Evolutionary conservation across 2,329 filamentous ascomycete genomes (phyloP), one percentile per base, ranked within the genome.

Genomic region (Pseudocercospora crystallina): DNA sequence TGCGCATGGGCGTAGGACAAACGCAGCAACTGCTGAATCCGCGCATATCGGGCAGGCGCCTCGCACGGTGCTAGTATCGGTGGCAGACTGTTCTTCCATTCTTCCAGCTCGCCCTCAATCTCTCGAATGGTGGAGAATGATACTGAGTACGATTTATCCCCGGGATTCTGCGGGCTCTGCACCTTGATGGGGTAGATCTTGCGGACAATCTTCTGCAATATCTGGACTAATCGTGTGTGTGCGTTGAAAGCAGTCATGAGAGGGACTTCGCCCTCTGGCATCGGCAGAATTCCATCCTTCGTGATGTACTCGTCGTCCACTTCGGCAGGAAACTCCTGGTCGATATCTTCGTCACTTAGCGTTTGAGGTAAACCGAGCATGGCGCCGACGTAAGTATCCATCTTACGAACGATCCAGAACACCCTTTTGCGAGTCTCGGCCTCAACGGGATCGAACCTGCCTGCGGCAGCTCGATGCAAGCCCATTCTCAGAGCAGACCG

Each of bases 281-380:
- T 80, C 2, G 79, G 73, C 43, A 73, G 59, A n/a, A 74, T 75
- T 36, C 72, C 73, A 17, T 71, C 71, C 51, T 73, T 71, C 5
- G 75, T 78, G 46, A 79, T 75, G 59, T 73, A 77, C 48, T 78
- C 75, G 48, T 79, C 76, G 51, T 97, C 94, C 13, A 89, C 87
- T 70, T 96, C 90, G 29, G 84, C 84, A 0, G 94, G 94, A 68
- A 90, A 95, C 66, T 97, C 94, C 40, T 88, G 84, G 60, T 91
- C 84, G 35, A 96, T 83, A 63, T 79, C 76, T 13, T 78, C 75
- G 34, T 76, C 75, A 46, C 71, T 73, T 17, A 79, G 53, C 8
- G 74, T 77, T 34, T 73, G 71, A 7, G 76, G 76, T 34, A 79
- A 61, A 7, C 76, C 76, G 10, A 78, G 67, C 69, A 78, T 73